Evolutionary conservation across 2,329 filamentous ascomycete genomes (phyloP), one percentile per base, ranked within the genome.

Genomic region (Myriosclerotinia duriaeana): DNA sequence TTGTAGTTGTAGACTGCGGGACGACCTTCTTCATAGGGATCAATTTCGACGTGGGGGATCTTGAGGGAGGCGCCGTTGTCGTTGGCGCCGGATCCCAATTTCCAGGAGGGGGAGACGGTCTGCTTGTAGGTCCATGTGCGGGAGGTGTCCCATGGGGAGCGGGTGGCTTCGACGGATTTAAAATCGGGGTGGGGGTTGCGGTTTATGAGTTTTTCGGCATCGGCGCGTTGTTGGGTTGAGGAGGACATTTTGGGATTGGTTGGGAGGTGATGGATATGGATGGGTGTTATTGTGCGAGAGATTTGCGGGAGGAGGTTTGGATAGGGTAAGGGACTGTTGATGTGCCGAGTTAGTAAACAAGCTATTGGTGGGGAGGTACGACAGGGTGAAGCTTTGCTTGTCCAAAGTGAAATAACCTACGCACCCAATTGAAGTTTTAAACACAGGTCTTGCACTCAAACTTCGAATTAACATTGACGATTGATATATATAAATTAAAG

Each of bases 1-100:
- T 96, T 97, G 85, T 98, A 97, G 83, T 97, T 97, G 79, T 85
- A 87, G 1, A 81, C 79, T 0, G 86, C 79, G 0, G 87, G 83
- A 0, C 93, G 85, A 42, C 88, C 90, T 38, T 87, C 80, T 66
- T 84, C 89, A 76, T 93, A 87, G 0, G 93, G 93, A 77, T 97
- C 89, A 73, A 97, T 96, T 74, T 88, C 81, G 70, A 94, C 78
- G 79, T 97, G 91, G 1, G 74, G 65, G 20, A 80, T 77, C 67
- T 86, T 85, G 65, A 71, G 80, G 76, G 69, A 85, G 73, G 66
- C 78, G 7, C 75, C 73, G 53, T 72, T 61, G 34, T 80, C 76
- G 79, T 92, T 93, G 68, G 86, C 82, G 71, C 90, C 90, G 59
- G 81, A 76, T 65, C 90, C 90, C 67, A 84, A 82, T 50, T 81